Evolutionary conservation across 257 asterid genomes (phyloP).

Genomic region (Gynochthodes officinalis): DNA sequence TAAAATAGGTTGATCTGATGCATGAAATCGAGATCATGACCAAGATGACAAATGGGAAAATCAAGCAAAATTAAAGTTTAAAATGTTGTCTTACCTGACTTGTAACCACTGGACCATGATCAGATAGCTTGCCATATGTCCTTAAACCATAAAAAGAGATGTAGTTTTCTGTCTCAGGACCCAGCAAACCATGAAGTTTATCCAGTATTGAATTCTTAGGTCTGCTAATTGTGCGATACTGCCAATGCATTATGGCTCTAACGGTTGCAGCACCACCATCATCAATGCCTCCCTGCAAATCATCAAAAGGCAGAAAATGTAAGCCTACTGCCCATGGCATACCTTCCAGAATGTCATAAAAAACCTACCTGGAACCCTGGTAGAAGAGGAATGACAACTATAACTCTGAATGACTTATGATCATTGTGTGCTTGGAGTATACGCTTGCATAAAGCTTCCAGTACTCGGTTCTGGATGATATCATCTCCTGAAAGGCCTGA

Average conservation of each 20-base stretch:
- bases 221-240: conserved; percentile 82
- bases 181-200: conserved; percentile 66
- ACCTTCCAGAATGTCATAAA: conserved; percentile 8
- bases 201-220: conserved; percentile 73
- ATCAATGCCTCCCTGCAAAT: conserved; percentile 86
- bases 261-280: conserved; percentile 96
- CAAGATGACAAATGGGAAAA: not conserved
- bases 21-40: not conserved
- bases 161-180: conserved; percentile 58
- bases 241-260: conserved; percentile 98
- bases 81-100: conserved; percentile 57
- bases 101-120: conserved; percentile 66
- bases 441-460: conserved; percentile 82
- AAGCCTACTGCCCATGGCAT: conserved; percentile 12
- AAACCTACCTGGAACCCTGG: conserved; percentile 88
- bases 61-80: not conserved
- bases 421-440: conserved; percentile 71
- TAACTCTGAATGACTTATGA: conserved; percentile 67
- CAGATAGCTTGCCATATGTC: conserved; percentile 66
- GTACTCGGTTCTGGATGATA: conserved; percentile 77
- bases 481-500: conserved; percentile 90
- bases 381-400: conserved; percentile 84
- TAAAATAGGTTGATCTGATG: not conserved
- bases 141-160: conserved; percentile 89
- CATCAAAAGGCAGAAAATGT: conserved; percentile 13